A percentile compares a stretch with the other conserved stretches of the same genome.
These are phyloP conservation scores for Botryosphaeria agaves DNA, from an alignment of 2,329 filamentous ascomycete species.

Conservation along the genomic window DNA sequence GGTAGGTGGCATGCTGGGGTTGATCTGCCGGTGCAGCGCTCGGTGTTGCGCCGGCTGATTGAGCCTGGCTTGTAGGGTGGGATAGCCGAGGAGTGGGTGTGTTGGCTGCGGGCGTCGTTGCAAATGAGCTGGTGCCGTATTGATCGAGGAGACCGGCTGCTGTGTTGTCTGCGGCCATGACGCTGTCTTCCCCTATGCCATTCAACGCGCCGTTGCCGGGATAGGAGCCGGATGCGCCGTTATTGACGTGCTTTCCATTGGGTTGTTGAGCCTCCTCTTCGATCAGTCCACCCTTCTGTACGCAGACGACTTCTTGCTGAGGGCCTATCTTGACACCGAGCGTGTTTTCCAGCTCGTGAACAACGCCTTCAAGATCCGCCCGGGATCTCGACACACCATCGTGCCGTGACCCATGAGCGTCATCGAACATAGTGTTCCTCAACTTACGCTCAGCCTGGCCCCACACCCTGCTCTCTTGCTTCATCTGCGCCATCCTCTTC, in stretches of 20 bases:
- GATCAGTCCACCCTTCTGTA: conserved; percentile 59
- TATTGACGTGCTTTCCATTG: conserved; percentile 6
- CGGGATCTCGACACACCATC: conserved; percentile 40
- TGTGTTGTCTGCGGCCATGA: conserved; percentile 17
- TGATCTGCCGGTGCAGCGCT: conserved; percentile 20
- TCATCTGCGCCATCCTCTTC: conserved; percentile 56
- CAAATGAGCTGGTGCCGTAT: conserved; percentile 45
- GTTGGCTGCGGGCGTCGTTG: conserved; percentile 42
- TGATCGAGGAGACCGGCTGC: conserved; percentile 50
- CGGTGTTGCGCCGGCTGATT: conserved; percentile 42
- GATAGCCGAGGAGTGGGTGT: conserved; percentile 38
- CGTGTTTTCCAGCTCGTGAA: conserved; percentile 54
- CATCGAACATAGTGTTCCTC: no score
- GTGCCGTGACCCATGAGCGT: no score
- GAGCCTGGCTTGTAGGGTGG: conserved; percentile 38
- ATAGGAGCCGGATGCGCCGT: conserved; percentile 2
- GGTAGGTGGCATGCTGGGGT: no score
- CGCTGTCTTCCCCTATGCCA: conserved; percentile 7
- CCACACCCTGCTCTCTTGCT: conserved; percentile 50
- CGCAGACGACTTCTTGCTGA: conserved; percentile 47
- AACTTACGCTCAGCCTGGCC: conserved; percentile 62
- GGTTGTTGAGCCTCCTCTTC: conserved; percentile 31
- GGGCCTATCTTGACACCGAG: conserved; percentile 49
- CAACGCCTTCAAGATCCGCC: conserved; percentile 52
- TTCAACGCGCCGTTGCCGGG: conserved; percentile 5